Evolutionary conservation across 495 filamentous ascomycete species (phyloP).

Genomic region (Trichoderma virens): DNA sequence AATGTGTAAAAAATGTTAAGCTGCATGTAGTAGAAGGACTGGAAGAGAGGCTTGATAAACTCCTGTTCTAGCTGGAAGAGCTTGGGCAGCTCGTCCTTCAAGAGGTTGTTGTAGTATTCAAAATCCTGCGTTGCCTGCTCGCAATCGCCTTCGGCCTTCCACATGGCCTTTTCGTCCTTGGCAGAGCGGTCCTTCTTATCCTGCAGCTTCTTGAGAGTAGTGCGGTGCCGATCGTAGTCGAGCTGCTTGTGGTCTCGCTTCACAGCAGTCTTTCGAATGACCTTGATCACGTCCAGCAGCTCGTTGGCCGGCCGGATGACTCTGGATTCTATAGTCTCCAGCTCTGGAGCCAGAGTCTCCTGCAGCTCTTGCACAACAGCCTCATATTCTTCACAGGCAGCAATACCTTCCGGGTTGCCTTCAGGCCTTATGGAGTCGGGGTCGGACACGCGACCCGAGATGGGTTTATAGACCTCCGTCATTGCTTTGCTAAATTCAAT

Average conservation of each 20-base stretch:
- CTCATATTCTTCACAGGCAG: constrained; percentile 95
- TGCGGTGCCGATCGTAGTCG: constrained; percentile 83
- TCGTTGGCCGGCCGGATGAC: constrained; percentile 93
- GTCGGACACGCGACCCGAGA: constrained; percentile 91
- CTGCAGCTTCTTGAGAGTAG: constrained; percentile 82
- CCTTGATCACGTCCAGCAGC: constrained; percentile 88
- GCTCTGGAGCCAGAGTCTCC: constrained; percentile 77
- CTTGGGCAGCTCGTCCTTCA: constrained; percentile 92
- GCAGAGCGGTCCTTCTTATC: constrained; percentile 95
- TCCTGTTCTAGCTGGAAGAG: constrained; percentile 89
- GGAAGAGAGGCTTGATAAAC: constrained; percentile 96
- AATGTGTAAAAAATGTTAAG: constrained; percentile 99
- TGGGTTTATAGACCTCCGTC: constrained; percentile 95
- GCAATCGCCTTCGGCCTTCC: constrained; percentile 88
- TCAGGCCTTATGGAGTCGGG: constrained; percentile 71
- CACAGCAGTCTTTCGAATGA: constrained; percentile 75
- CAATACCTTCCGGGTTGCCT: constrained; percentile 90
- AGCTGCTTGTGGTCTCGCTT: constrained; percentile 98
- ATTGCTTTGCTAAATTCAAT: constrained; percentile 97
- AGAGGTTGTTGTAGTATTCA: constrained; percentile 91
- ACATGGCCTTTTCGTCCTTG: constrained; percentile 96
- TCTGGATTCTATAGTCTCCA: constrained; percentile 94
- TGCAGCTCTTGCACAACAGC: constrained; percentile 83
- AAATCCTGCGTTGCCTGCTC: constrained; percentile 92
- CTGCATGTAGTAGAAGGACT: constrained; percentile 99